Evolutionary conservation across 495 filamentous ascomycete genomes (phyloP).

Genomic region (Hyaloscypha finlandica): DNA sequence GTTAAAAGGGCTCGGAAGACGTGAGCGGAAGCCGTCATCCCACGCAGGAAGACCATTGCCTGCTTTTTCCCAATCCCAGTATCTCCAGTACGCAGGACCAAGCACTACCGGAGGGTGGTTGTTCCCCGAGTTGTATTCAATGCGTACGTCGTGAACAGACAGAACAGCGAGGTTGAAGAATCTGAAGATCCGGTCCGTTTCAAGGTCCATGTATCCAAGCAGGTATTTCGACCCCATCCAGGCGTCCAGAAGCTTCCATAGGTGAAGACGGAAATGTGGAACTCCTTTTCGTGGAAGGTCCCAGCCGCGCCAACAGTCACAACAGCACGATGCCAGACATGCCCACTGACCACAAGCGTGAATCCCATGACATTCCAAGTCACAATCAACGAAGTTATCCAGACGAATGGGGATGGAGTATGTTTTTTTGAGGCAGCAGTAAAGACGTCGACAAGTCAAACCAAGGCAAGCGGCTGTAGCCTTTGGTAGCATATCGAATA

Average conservation of each 20-base stretch:
- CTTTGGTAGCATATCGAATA: background rate
- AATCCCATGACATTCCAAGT: too few species aligned
- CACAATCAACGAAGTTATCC: background rate
- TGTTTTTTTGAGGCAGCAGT: background rate
- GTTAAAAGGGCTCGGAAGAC: background rate
- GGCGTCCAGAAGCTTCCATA: background rate
- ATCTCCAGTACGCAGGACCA: background rate
- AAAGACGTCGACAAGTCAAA: background rate
- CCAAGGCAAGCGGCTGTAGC: background rate
- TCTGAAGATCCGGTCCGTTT: too few species aligned
- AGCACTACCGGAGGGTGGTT: background rate
- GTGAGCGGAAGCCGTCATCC: background rate
- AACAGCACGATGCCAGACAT: too few species aligned
- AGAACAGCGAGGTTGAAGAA: too few species aligned
- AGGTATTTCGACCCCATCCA: background rate
- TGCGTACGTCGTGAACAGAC: too few species aligned
- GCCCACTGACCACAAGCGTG: too few species aligned
- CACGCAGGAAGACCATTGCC: background rate
- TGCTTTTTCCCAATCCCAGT: background rate
- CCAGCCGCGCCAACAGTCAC: too few species aligned
- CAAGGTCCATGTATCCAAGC: background rate
- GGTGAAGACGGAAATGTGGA: background rate
- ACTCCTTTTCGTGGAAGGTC: too few species aligned
- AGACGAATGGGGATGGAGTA: background rate
- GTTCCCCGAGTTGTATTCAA: too few species aligned